phyloP scores from a whole-genome alignment of 2,329 filamentous ascomycete species.

The Waltergamsia citrina region DNA sequence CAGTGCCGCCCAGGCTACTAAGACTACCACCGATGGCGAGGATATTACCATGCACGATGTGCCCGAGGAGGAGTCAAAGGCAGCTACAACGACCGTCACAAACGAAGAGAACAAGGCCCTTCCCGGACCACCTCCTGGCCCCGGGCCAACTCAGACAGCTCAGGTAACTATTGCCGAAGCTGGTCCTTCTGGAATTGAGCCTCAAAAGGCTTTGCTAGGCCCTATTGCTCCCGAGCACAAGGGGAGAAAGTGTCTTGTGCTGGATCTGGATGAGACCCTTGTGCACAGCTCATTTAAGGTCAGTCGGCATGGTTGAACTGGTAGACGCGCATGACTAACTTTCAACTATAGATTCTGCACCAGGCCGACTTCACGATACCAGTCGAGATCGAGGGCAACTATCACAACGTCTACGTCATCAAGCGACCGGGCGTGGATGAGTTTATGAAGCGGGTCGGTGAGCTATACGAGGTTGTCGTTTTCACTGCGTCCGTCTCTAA shows the following conservation, averaged over 20 bases:
- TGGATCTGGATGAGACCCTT: constrained; percentile 92
- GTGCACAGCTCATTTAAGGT: constrained; percentile 99
- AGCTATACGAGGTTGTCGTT: constrained; percentile 96
- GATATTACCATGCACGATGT: constrained; percentile 62
- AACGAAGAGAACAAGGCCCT: constrained; percentile 8
- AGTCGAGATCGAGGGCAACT: constrained; percentile 97
- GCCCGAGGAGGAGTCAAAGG: constrained; percentile 39
- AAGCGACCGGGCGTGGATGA: constrained; percentile 97
- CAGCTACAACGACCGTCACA: constrained; percentile 17
- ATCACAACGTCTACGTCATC: constrained; percentile 99
- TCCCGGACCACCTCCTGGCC: constrained; percentile 38
- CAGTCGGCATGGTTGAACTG: no score
- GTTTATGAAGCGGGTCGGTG: constrained; percentile 97
- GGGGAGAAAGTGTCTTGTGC: constrained; percentile 86
- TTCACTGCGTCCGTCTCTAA: constrained; percentile 98
- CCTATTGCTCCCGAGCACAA: constrained; percentile 69
- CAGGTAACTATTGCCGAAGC: constrained; percentile 29
- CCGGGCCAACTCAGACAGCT: constrained; percentile 28
- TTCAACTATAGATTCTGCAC: constrained; percentile 65
- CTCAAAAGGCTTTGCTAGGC: constrained; percentile 66
- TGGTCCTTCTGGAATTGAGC: constrained; percentile 29
- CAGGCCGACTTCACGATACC: constrained; percentile 99
- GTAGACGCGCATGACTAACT: constrained; percentile 7
- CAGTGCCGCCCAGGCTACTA: constrained; percentile 17
- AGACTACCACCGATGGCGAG: constrained; percentile 33